Percentiles rank a stretch among this genome's conserved stretches.
phyloP scores from a whole-genome alignment of 352 stramenopile genomes.

The Saprolegnia parasitica region DNA sequence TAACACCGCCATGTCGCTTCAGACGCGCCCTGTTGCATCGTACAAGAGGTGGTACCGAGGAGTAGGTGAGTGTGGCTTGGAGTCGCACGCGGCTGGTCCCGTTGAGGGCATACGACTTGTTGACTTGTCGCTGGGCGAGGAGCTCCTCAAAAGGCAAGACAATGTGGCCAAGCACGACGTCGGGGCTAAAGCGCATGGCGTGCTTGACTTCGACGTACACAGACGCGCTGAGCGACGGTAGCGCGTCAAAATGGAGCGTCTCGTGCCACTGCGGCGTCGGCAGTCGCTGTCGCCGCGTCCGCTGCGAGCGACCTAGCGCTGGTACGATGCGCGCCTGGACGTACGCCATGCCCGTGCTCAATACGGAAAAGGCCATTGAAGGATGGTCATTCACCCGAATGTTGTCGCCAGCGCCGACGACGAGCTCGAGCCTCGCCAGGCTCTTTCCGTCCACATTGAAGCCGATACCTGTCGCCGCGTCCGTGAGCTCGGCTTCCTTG shows the following conservation, averaged over 20 bases:
- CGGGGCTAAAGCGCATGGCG: neutral
- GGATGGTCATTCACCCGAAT: neutral
- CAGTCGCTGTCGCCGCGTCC: neutral
- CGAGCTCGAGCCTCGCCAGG: neutral
- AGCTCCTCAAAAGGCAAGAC: neutral
- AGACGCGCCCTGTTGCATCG: neutral
- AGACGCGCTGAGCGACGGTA: neutral
- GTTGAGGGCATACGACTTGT: neutral
- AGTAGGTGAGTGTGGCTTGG: neutral
- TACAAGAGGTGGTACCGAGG: neutral
- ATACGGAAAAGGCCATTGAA: too few relatives aligned
- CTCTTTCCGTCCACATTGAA: neutral
- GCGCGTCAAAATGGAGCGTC: neutral
- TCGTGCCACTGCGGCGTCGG: conserved; percentile 1
- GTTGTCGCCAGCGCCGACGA: neutral
- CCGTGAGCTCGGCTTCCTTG: neutral
- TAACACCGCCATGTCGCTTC: neutral
- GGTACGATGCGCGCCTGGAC: neutral
- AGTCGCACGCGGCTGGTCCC: neutral
- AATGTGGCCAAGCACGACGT: conserved; percentile 2
- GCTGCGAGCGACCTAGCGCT: neutral
- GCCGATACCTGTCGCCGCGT: neutral
- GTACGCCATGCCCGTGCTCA: neutral
- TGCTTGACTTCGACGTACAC: conserved; percentile 7
- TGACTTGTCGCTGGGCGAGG: neutral